Percentiles rank a stretch among this genome's conserved stretches.
Conservation (phyloP, 129 eudicot species). For the Tagetes erecta region DNA sequence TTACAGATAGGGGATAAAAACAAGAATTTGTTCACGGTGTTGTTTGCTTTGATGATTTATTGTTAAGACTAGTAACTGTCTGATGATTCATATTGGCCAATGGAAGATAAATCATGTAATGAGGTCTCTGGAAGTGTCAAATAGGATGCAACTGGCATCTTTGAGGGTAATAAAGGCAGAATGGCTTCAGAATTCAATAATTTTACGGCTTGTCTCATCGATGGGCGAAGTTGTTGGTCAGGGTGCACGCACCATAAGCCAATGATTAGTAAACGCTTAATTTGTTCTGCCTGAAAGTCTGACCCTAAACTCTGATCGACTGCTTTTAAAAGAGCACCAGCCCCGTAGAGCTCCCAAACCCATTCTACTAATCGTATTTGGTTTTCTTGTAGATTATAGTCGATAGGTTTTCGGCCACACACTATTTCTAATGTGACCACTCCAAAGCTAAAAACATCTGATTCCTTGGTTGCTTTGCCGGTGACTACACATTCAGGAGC, state of each 20-base stretch:
- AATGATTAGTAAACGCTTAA: conserved; percentile 29
- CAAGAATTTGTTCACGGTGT: too few relatives aligned
- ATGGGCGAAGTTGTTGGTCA: conserved; percentile 33
- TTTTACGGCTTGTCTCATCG: conserved; percentile 31
- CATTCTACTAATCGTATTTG: conserved; percentile 22
- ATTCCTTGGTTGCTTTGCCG: conserved; percentile 46
- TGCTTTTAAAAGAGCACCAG: conserved; percentile 32
- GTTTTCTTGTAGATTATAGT: too few relatives aligned
- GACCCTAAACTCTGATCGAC: conserved; percentile 36
- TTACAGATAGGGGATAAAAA: too few relatives aligned
- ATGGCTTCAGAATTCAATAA: conserved; percentile 29
- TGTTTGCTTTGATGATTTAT: too few relatives aligned
- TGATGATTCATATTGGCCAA: too few relatives aligned
- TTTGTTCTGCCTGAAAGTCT: conserved; percentile 28
- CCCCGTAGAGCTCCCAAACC: conserved; percentile 45
- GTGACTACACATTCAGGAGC: conserved; percentile 49
- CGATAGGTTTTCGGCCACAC: conserved; percentile 37
- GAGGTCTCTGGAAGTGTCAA: neutral
- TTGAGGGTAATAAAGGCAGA: conserved; percentile 33
- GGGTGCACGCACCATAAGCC: conserved; percentile 56
- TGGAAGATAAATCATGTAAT: neutral
- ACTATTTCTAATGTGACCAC: conserved; percentile 48
- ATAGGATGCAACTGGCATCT: conserved; percentile 37
- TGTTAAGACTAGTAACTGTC: too few relatives aligned
- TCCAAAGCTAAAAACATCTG: conserved; percentile 56